These are phyloP conservation scores for Periconia sp. DNA, from an alignment of 2,329 filamentous ascomycete species.

Conservation along the genomic window DNA sequence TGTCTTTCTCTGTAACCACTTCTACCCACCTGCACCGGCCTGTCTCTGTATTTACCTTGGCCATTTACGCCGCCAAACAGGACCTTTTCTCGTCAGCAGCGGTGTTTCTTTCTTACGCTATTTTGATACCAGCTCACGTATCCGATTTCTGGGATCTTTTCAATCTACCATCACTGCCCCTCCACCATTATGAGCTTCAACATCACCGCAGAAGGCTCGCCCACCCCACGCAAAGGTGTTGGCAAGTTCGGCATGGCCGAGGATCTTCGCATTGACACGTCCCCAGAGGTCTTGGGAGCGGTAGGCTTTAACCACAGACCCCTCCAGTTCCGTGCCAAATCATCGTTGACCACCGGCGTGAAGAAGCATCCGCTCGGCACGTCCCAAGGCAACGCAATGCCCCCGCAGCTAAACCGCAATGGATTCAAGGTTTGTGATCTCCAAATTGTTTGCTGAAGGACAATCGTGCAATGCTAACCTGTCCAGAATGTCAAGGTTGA, in stretches of 20 bases:
- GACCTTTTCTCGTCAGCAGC: slow-evolving; percentile 23
- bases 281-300: slow-evolving; percentile 37
- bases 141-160: slow-evolving; percentile 36
- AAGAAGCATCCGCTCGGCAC: slow-evolving; percentile 45
- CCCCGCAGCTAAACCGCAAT: slow-evolving; percentile 22
- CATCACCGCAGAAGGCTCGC: slow-evolving; percentile 45
- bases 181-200: slow-evolving; percentile 38
- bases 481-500: slow-evolving; percentile 52
- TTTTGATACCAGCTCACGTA: slow-evolving; percentile 34
- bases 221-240: slow-evolving; percentile 43
- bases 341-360: slow-evolving; percentile 36
- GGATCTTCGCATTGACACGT: slow-evolving; percentile 37
- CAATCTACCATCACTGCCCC: slow-evolving; percentile 26
- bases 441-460: not conserved
- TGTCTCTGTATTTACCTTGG: slow-evolving; percentile 39
- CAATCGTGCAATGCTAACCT: slow-evolving; percentile 33
- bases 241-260: slow-evolving; percentile 31
- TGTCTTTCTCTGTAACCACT: slow-evolving; percentile 4
- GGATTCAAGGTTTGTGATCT: slow-evolving; percentile 35
- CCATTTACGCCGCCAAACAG: slow-evolving; percentile 38
- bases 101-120: slow-evolving; percentile 33
- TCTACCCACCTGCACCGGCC: slow-evolving; percentile 11
- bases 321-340: slow-evolving; percentile 18
- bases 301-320: slow-evolving; percentile 34
- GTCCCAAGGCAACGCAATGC: slow-evolving; percentile 38